phyloP scores from a whole-genome alignment of 1,284 basidiomycete species.

The Trametes polyzona region DNA sequence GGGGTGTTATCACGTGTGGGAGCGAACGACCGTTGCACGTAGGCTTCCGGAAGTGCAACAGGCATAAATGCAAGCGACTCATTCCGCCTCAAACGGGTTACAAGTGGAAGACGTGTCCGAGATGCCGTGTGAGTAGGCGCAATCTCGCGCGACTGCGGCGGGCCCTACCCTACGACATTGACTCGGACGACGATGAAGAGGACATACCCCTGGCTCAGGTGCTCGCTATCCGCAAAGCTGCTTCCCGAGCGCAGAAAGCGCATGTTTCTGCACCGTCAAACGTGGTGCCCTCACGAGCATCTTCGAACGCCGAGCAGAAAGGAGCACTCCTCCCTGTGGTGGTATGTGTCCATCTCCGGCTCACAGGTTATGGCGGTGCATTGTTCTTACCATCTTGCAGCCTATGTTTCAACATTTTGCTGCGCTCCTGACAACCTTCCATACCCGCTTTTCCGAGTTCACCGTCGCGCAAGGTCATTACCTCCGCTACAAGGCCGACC shows the following conservation, averaged over 20 bases:
- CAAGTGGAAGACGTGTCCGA: conserved; percentile 40
- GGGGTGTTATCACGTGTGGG: too few species aligned
- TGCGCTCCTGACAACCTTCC: conserved; percentile 43
- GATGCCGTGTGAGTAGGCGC: conserved; percentile 31
- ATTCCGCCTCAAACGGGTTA: conserved; percentile 42
- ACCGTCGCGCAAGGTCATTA: conserved; percentile 46
- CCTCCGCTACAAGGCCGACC: conserved; percentile 35
- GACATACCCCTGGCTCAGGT: neutral
- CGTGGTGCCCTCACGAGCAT: neutral
- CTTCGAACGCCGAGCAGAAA: neutral
- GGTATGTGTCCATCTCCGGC: conserved; percentile 3
- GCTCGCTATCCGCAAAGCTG: neutral
- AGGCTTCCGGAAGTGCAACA: conserved; percentile 37
- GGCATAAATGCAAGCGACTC: conserved; percentile 39
- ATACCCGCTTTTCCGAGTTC: conserved; percentile 42
- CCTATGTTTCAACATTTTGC: conserved; percentile 44
- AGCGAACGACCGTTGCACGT: neutral
- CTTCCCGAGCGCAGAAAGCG: neutral
- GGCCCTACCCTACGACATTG: neutral
- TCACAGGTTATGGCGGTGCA: too few species aligned
- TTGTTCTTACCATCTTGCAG: conserved; percentile 14
- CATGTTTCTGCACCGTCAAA: neutral
- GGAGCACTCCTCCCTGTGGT: conserved; percentile 5
- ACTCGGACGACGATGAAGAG: conserved; percentile 1
- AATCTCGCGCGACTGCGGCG: conserved; percentile 11